Conservation (phyloP, 2,329 filamentous ascomycete genomes). For the Teratosphaeria nubilosa region DNA sequence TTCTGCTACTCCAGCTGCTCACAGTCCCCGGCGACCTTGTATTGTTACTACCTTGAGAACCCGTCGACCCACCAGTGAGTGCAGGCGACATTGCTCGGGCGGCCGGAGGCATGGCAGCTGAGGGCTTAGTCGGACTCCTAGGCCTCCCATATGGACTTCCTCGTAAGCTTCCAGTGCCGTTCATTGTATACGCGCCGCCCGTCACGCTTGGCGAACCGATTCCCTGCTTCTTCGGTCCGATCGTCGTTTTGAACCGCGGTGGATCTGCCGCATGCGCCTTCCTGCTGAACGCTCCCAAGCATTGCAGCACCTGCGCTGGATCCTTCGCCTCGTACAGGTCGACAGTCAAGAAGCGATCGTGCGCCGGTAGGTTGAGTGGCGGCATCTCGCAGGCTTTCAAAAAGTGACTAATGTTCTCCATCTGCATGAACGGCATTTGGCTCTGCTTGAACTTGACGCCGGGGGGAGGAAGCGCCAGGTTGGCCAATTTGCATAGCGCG, state of each 20-base stretch:
- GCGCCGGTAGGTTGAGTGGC: conserved; percentile 77
- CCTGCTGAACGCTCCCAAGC: conserved; percentile 81
- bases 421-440: conserved; percentile 94
- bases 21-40: conserved; percentile 45
- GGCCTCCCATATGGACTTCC: conserved; percentile 10
- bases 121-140: conserved; percentile 18
- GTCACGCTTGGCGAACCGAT: conserved; percentile 21
- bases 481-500: conserved; percentile 85
- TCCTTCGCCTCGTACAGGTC: conserved; percentile 95
- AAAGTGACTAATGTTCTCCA: conserved; percentile 98
- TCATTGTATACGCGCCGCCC: conserved; percentile 9
- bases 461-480: conserved; percentile 66
- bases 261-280: conserved; percentile 69
- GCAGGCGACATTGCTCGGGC: conserved; percentile 34
- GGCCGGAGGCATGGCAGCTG: conserved; percentile 17
- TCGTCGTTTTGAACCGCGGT: conserved; percentile 58
- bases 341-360: conserved; percentile 94
- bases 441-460: conserved; percentile 81
- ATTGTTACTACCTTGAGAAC: conserved; percentile 44
- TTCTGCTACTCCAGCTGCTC: conserved; percentile 83
- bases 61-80: conserved; percentile 47
- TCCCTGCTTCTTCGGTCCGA: conserved; percentile 57
- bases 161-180: conserved; percentile 5
- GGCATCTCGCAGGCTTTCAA: conserved; percentile 75
- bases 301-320: conserved; percentile 90